Conservation (phyloP, 306 rosid genomes). For the Dalbergia oliveri region DNA sequence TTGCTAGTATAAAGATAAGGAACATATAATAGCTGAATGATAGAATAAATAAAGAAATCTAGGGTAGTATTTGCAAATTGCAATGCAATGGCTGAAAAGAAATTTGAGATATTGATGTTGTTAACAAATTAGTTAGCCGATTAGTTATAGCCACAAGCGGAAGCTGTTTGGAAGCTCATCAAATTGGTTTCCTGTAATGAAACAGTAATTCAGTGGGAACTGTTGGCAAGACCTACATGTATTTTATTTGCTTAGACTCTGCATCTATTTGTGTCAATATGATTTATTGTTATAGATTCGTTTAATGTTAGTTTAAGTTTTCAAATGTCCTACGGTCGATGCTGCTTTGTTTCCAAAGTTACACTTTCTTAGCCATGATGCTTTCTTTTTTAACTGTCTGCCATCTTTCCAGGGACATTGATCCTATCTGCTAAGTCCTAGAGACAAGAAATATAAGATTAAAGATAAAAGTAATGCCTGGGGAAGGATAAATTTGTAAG, state of each 20-base stretch:
- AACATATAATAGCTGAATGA: neutral
- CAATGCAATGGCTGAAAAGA: conserved; percentile 6
- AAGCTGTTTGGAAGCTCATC: neutral
- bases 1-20: conserved; percentile 10
- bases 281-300: neutral
- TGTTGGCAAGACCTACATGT: neutral
- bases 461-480: neutral
- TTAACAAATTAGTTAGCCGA: neutral
- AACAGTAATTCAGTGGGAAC: conserved; percentile 1
- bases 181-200: neutral
- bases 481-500: conserved; percentile 2
- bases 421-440: conserved; percentile 17
- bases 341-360: conserved; percentile 8
- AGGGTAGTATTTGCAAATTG: neutral
- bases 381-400: conserved; percentile 1
- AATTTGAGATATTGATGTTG: neutral
- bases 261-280: neutral
- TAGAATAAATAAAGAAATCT: neutral
- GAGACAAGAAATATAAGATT: conserved; percentile 5
- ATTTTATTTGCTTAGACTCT: neutral
- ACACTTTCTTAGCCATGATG: conserved; percentile 8
- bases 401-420: conserved; percentile 17
- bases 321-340: conserved; percentile 6
- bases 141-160: neutral
- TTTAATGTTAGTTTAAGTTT: conserved; percentile 6